Percentiles rank a stretch among this genome's conserved stretches.
Conservation (phyloP, 345 rosid genomes). For the Eucalyptus guilfoylei region DNA sequence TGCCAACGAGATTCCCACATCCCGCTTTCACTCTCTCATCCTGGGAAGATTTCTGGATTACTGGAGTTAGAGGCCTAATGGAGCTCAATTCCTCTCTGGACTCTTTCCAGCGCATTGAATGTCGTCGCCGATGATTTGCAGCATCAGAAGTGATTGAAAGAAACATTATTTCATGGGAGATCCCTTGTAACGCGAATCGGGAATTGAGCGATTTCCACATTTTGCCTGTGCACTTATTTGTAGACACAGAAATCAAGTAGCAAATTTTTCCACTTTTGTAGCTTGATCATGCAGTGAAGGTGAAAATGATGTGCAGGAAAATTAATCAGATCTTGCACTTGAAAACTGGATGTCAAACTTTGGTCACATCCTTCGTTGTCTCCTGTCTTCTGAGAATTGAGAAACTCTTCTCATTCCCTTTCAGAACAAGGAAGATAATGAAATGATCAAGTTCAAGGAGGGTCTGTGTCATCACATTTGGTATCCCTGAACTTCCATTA, state of each 20-base stretch:
- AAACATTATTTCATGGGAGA: background rate
- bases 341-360: background rate
- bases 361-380: background rate
- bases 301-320: background rate
- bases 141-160: background rate
- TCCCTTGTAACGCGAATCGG: background rate
- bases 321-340: background rate
- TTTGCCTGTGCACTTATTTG: background rate
- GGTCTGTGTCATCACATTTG: background rate
- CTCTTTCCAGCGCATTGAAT: background rate
- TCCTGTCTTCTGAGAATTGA: background rate
- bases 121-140: background rate
- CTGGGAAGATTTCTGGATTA: background rate
- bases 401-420: background rate
- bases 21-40: background rate
- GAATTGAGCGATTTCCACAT: background rate
- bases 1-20: background rate
- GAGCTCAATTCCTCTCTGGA: background rate
- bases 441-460: background rate
- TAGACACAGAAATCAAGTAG: background rate
- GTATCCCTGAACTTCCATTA: background rate
- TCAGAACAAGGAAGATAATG: background rate
- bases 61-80: background rate
- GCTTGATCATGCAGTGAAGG: background rate
- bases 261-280: background rate